Evolutionary conservation across 306 rosid genomes (phyloP).

Genomic region (Coriaria nepalensis): DNA sequence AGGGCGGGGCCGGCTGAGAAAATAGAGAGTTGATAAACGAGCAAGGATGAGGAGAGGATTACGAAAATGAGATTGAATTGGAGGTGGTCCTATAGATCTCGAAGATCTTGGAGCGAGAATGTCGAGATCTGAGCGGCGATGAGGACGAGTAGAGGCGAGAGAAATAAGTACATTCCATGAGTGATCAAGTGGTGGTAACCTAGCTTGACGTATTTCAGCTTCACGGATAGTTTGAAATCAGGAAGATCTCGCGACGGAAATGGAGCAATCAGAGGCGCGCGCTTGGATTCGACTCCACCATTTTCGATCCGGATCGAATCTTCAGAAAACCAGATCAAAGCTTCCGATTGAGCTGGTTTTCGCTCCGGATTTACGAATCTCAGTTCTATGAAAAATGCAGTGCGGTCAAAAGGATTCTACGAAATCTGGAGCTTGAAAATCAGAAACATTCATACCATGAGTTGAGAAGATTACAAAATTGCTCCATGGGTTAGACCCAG

Average conservation of each 20-base stretch:
- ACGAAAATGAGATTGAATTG: slow-evolving; percentile 54
- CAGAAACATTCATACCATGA: no score
- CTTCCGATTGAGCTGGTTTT: no score
- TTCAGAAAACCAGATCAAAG: no score
- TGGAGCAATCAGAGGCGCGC: slow-evolving; percentile 35
- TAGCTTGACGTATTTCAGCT: slow-evolving; percentile 66
- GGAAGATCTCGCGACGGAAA: slow-evolving; percentile 46
- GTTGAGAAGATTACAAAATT: no score
- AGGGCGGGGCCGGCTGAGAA: slow-evolving; percentile 51
- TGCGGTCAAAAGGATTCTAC: no score
- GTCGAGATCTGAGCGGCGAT: slow-evolving; percentile 56
- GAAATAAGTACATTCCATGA: slow-evolving; percentile 63
- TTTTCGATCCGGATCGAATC: no score
- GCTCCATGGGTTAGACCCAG: no score
- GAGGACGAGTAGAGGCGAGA: slow-evolving; percentile 46
- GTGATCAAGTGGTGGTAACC: slow-evolving; percentile 71
- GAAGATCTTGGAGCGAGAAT: slow-evolving; percentile 40
- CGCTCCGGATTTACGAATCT: no score
- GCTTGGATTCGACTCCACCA: slow-evolving; percentile 32
- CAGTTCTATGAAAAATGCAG: no score
- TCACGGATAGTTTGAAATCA: slow-evolving; percentile 60
- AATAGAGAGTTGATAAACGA: slow-evolving; percentile 59
- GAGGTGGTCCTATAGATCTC: slow-evolving; percentile 62
- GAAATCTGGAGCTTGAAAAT: no score
- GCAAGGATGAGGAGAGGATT: slow-evolving; percentile 48